Conservation (phyloP, 2,329 filamentous ascomycete species). For the Alternaria sp. region DNA sequence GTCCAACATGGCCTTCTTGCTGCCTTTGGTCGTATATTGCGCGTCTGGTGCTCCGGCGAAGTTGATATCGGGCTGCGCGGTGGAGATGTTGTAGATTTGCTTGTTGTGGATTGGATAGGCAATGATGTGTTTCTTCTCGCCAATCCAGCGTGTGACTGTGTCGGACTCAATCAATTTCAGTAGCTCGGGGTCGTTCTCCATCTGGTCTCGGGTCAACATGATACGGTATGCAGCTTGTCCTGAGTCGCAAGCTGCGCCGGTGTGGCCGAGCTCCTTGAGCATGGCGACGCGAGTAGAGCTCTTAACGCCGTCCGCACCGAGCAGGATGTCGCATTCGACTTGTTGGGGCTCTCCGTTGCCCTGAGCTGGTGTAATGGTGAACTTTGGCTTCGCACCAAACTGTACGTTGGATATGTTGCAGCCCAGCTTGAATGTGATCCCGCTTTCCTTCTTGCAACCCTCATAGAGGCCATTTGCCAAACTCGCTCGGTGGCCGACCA, state of each 20-base stretch:
- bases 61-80: constrained; percentile 65
- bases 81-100: constrained; percentile 70
- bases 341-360: constrained; percentile 59
- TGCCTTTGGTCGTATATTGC: constrained; percentile 69
- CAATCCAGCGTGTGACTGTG: constrained; percentile 76
- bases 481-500: constrained; percentile 77
- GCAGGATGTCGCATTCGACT: constrained; percentile 57
- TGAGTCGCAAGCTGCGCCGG: constrained; percentile 68
- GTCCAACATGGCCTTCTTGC: constrained; percentile 65
- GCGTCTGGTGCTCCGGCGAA: constrained; percentile 63
- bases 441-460: constrained; percentile 67
- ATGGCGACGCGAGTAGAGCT: constrained; percentile 57
- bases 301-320: constrained; percentile 59
- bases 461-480: constrained; percentile 73
- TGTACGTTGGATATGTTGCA: constrained; percentile 62
- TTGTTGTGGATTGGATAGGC: constrained; percentile 75
- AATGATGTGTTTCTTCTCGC: constrained; percentile 76
- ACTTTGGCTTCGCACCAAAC: constrained; percentile 63
- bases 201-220: constrained; percentile 72
- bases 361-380: constrained; percentile 64
- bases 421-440: constrained; percentile 72
- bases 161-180: constrained; percentile 71
- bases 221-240: constrained; percentile 81
- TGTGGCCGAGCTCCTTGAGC: constrained; percentile 59
- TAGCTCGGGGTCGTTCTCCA: constrained; percentile 71